Evolutionary conservation across 1,284 basidiomycete genomes (phyloP).

Genomic region (Puccinia triticina): DNA sequence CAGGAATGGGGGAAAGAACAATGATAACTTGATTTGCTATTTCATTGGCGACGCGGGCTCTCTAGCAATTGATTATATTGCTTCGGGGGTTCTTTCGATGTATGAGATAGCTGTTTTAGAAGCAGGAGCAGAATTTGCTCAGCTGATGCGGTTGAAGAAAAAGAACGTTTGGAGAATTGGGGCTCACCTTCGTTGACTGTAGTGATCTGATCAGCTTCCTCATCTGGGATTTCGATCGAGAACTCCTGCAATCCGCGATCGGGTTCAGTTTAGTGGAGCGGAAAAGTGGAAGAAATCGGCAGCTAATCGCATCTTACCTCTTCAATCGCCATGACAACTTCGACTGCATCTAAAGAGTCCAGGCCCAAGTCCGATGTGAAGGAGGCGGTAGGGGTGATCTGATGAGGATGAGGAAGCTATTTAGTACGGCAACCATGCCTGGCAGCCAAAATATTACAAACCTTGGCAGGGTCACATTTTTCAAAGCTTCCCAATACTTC

Average conservation of each 20-base stretch:
- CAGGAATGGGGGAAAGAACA: neutral
- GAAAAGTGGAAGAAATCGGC: slow-evolving; percentile 65
- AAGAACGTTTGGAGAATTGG: neutral
- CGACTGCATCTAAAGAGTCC: slow-evolving; percentile 95
- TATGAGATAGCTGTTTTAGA: slow-evolving; percentile 48
- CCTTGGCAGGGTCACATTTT: slow-evolving; percentile 86
- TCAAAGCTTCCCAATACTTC: slow-evolving; percentile 93
- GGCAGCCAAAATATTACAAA: slow-evolving; percentile 58
- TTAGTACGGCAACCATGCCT: neutral
- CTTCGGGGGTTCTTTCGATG: slow-evolving; percentile 52
- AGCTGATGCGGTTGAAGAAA: neutral
- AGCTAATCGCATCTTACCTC: slow-evolving; percentile 52
- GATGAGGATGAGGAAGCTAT: neutral
- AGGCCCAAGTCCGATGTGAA: slow-evolving; percentile 89
- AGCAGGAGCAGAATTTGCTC: neutral
- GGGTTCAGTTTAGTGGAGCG: slow-evolving; percentile 61
- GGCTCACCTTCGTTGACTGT: slow-evolving; percentile 85
- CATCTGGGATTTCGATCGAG: slow-evolving; percentile 90
- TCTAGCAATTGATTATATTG: slow-evolving; percentile 17
- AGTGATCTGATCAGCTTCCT: slow-evolving; percentile 95
- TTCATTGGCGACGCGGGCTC: neutral
- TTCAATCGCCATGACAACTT: slow-evolving; percentile 99
- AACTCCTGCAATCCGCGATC: slow-evolving; percentile 69
- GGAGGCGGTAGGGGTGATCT: slow-evolving; percentile 75
- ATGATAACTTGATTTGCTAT: neutral